A percentile compares a stretch with the other conserved stretches of the same genome.
Conservation (phyloP, 768 basidiomycete genomes). For the Leucocoprinus birnbaumii region DNA sequence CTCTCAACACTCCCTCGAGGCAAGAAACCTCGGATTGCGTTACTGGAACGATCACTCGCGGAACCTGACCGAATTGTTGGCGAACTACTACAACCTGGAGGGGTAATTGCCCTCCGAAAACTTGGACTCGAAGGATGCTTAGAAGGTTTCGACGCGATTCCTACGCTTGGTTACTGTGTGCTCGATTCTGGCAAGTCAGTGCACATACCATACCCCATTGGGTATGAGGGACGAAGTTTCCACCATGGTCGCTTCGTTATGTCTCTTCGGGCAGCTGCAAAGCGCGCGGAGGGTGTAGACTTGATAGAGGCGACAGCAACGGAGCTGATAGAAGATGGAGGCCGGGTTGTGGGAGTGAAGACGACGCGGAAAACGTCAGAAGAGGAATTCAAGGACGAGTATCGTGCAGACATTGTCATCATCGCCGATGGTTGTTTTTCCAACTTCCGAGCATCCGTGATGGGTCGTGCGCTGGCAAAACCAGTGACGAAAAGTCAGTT, state of each 20-base stretch:
- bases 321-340: constrained; percentile 61
- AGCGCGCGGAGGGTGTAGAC: constrained; percentile 60
- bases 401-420: constrained; percentile 76
- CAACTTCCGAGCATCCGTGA: constrained; percentile 78
- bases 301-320: constrained; percentile 84
- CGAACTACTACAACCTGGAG: constrained; percentile 93
- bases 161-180: constrained; percentile 85
- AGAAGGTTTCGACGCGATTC: constrained; percentile 86
- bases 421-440: constrained; percentile 95
- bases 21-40: constrained; percentile 69
- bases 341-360: constrained; percentile 62
- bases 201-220: constrained; percentile 84
- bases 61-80: constrained; percentile 98
- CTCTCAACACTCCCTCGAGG: constrained; percentile 59
- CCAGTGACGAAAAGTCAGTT: constrained; percentile 73
- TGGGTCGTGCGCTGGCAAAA: constrained; percentile 48
- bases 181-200: constrained; percentile 64
- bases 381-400: constrained; percentile 36
- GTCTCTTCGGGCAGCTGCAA: constrained; percentile 67
- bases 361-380: constrained; percentile 43
- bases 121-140: constrained; percentile 78
- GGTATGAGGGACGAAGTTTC: constrained; percentile 77
- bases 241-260: constrained; percentile 93
- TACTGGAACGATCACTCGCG: constrained; percentile 88
- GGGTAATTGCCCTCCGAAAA: constrained; percentile 67